phyloP scores from a whole-genome alignment of 1,139 yeast genomes.

The Taiozyma onychis region DNA sequence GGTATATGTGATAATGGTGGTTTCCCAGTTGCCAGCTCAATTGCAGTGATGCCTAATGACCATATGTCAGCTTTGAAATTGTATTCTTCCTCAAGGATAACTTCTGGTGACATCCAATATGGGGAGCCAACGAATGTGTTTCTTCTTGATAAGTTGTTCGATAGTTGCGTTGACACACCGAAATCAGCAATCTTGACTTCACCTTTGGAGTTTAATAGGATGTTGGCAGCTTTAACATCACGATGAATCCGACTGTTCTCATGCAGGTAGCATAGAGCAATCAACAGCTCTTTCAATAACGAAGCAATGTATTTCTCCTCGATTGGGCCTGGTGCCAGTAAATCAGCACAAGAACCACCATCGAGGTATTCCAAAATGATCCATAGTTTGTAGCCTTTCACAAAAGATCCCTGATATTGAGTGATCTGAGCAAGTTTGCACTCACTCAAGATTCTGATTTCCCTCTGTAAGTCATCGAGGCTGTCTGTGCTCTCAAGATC shows the following conservation, averaged over 20 bases:
- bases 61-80: conserved; percentile 89
- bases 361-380: conserved; percentile 81
- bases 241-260: conserved; percentile 78
- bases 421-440: conserved; percentile 71
- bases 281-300: conserved; percentile 53
- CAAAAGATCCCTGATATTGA: conserved; percentile 73
- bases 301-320: conserved; percentile 51
- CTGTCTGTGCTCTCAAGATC: conserved; percentile 77
- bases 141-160: conserved; percentile 68
- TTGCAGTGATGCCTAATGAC: conserved; percentile 91
- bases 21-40: conserved; percentile 74
- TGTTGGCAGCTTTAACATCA: conserved; percentile 83
- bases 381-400: conserved; percentile 75
- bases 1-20: conserved; percentile 74
- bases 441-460: conserved; percentile 69
- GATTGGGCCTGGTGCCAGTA: conserved; percentile 56
- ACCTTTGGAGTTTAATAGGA: conserved; percentile 60
- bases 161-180: conserved; percentile 88
- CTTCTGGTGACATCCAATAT: conserved; percentile 99
- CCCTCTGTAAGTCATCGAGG: conserved; percentile 73
- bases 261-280: conserved; percentile 69
- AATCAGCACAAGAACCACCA: conserved; percentile 78
- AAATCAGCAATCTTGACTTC: conserved; percentile 93
- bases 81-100: conserved; percentile 82
- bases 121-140: conserved; percentile 98